Conservation (phyloP, 345 rosid species). For the Noccaea caerulescens region DNA sequence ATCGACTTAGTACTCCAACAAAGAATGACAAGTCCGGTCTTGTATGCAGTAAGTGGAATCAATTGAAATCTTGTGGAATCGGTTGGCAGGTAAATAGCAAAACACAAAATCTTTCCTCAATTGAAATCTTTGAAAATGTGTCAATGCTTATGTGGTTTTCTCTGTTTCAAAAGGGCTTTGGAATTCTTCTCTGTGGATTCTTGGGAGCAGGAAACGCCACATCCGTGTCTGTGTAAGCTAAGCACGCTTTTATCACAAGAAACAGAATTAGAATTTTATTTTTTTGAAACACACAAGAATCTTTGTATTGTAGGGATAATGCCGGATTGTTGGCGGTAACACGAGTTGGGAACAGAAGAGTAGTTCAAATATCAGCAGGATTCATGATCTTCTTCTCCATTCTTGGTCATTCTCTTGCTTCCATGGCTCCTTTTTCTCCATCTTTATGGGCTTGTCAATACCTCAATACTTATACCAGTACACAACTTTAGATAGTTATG, state of each 20-base stretch:
- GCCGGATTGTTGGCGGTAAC: conserved; percentile 86
- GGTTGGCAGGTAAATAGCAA: conserved; percentile 86
- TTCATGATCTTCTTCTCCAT: conserved; percentile 96
- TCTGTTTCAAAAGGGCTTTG: conserved; percentile 64
- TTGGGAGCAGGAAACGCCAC: conserved; percentile 93
- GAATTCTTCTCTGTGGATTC: conserved; percentile 82
- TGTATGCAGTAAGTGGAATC: no score
- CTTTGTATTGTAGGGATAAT: conserved; percentile 66
- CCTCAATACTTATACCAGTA: conserved; percentile 86
- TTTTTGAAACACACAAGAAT: neutral
- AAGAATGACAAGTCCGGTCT: no score
- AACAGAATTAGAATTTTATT: neutral
- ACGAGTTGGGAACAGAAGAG: conserved; percentile 83
- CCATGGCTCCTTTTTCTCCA: conserved; percentile 41
- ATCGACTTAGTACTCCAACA: no score
- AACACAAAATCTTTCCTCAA: neutral
- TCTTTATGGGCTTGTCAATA: conserved; percentile 79
- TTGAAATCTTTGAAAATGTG: neutral
- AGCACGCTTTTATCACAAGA: conserved; percentile 22
- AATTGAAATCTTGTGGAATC: no score
- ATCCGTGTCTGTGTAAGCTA: conserved; percentile 87
- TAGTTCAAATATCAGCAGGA: conserved; percentile 81
- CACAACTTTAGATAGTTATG: conserved; percentile 47
- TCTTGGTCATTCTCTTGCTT: conserved; percentile 28
- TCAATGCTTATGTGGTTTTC: conserved; percentile 20